Base-by-base conservation (phyloP, 305 asterid species). In the Fraxinus xanthoxyloides region DNA sequence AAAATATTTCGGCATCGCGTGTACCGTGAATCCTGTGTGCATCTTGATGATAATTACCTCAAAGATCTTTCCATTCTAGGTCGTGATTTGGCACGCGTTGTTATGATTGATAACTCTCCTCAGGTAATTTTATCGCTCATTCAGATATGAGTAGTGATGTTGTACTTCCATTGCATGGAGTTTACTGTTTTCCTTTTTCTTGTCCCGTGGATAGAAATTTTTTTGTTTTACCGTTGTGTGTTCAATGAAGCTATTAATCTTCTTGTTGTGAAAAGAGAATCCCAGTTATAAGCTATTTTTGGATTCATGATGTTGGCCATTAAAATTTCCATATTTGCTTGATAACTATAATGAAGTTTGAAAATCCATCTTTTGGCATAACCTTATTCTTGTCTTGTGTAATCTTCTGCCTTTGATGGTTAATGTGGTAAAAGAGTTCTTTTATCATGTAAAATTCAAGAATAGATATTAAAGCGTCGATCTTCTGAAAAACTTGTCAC, bases 21-120 rank as follows among this genome's bases (percentile, higher is more conserved):
- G 78, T 96, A 86, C 80, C 98, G 99, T 13, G 99, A 96, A 43
- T 94, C 99, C 7, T 96, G 99, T 83, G 95, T 96, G 77, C 81
- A 86, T 82, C 89, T 96, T 59, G 98, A 96, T 82, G 98, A 98
- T 40, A 93, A 94, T 88, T 96, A 94, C 87, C 93, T 96, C 79
- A 96, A 96, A 85, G 99, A 96, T 82, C 91, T 96, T 1, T 89
- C 99, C 5, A 93, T 94, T 90, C 99, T 96, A 81, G 99, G 99
- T 81, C 98, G 99, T 80, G 99, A 96, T 86, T 87, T 96, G 87
- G 88, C 97, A 4, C 95, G 78, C 24, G 97, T 94, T 79, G 89
- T 94, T 79, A 96, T 96, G 77, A 81, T 96, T 9, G 99, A 96
- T 82, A 96, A 96, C 89, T 96, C 99, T 80, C 99, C 99, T 34